A percentile compares a stretch with the other conserved stretches of the same genome.
phyloP scores from a whole-genome alignment of 2,329 filamentous ascomycete species.

The Sclerotiophoma versabilis region DNA sequence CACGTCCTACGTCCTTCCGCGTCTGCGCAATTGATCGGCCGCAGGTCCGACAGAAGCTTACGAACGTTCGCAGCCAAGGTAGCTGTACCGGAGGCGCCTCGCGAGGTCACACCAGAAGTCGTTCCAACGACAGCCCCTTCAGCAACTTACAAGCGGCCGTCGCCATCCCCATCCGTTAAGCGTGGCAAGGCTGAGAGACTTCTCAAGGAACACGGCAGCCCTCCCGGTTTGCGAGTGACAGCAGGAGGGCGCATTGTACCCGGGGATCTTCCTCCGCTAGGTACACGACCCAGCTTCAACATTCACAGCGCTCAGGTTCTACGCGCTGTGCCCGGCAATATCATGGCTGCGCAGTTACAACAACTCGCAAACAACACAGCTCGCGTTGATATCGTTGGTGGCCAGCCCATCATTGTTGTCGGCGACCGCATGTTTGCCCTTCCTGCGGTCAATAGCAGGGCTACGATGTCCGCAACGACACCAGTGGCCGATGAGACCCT shows the following conservation, averaged over 20 bases:
- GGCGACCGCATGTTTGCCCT: conserved; percentile 44
- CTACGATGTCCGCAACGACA: conserved; percentile 19
- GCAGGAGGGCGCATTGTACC: conserved; percentile 62
- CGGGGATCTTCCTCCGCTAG: conserved; percentile 50
- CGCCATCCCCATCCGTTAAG: conserved; percentile 59
- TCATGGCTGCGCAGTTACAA: conserved; percentile 35
- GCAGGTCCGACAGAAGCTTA: conserved; percentile 36
- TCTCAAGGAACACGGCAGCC: conserved; percentile 60
- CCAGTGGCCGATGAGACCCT: conserved; percentile 21
- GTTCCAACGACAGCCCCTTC: conserved; percentile 24
- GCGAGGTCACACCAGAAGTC: conserved; percentile 11
- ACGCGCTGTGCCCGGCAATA: conserved; percentile 29
- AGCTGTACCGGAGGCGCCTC: conserved; percentile 23
- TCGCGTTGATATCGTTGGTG: conserved; percentile 40
- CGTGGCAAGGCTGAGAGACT: conserved; percentile 58
- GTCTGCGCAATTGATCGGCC: conserved; percentile 42
- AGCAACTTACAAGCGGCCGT: conserved; percentile 48
- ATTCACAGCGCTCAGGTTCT: conserved; percentile 36
- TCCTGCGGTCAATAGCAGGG: conserved; percentile 31
- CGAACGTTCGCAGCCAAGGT: conserved; percentile 29
- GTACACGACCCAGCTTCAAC: conserved; percentile 41
- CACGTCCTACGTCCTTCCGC: conserved; percentile 52
- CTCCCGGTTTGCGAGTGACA: conserved; percentile 59
- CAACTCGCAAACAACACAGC: conserved; percentile 29
- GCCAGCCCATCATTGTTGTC: conserved; percentile 41